Evolutionary conservation across 805 yeast species (phyloP).

Genomic region (Peterozyma toletana): DNA sequence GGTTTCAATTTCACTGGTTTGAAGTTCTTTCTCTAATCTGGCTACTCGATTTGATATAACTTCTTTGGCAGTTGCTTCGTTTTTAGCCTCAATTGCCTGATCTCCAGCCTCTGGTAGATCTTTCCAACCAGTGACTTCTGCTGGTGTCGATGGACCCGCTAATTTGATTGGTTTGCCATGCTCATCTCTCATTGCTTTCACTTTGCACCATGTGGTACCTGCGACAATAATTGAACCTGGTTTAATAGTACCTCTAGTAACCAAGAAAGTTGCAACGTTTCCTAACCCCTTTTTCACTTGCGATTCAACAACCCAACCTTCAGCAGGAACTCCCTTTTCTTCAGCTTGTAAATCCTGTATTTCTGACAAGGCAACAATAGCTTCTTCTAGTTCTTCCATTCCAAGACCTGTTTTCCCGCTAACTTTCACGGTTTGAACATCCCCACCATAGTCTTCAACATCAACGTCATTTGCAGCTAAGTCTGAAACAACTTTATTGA

Average conservation of each 20-base stretch:
- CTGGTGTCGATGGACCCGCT: constrained; percentile 87
- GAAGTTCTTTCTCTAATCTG: constrained; percentile 43
- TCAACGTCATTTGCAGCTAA: constrained; percentile 72
- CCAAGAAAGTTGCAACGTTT: constrained; percentile 75
- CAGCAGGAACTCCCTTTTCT: constrained; percentile 42
- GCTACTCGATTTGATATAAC: constrained; percentile 60
- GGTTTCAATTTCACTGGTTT: constrained; percentile 56
- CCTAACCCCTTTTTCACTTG: constrained; percentile 79
- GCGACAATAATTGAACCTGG: constrained; percentile 74
- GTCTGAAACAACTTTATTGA: constrained; percentile 73
- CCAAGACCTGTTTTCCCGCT: constrained; percentile 88
- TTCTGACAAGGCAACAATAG: constrained; percentile 79
- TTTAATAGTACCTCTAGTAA: constrained; percentile 70
- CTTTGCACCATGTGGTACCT: constrained; percentile 82
- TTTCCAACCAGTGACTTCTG: constrained; percentile 91
- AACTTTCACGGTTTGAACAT: constrained; percentile 79
- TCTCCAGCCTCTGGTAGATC: constrained; percentile 91
- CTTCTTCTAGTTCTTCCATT: constrained; percentile 86
- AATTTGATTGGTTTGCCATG: constrained; percentile 49
- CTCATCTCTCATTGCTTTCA: constrained; percentile 72
- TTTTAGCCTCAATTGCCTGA: constrained; percentile 65
- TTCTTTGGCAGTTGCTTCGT: constrained; percentile 68
- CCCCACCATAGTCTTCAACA: constrained; percentile 93
- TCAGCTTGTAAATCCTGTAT: constrained; percentile 71
- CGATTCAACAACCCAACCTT: constrained; percentile 90